Evolutionary conservation across 2,329 filamentous ascomycete species (phyloP), one percentile per base, ranked within the genome.

Genomic region (Epichloe hybrida): DNA sequence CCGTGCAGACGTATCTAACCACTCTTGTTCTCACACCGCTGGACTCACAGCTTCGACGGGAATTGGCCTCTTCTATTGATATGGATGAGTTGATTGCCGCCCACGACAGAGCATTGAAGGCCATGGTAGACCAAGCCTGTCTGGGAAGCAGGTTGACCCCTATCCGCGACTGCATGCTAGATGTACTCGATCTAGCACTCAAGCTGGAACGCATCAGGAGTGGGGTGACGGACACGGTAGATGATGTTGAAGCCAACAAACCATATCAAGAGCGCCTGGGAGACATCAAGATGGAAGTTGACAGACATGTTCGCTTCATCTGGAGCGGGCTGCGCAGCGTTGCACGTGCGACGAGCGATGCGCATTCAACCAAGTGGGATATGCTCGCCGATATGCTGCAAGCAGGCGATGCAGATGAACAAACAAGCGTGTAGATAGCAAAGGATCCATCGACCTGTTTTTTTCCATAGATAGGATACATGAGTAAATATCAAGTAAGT

Each of bases 331-430:
- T 96, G 55, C 79, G 83, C 50, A 84, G 84, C 9, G 79, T 93
- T 9, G 83, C 87, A 47, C 77, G 89, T 58, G 85, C 83, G 36
- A 83, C 85, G 46, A 80, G 80, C 27, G 81, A 87, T 50, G 62
- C 66, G 13, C 69, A 72, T 40, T 67, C 74, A 60, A 61, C 77
- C 35, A 79, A 83, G 62, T 91, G 89, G 85, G 87, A 93, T 65
- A 80, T 85, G 53, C 64, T 95, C 53, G 88, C 86, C 0, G 88
- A 95, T 64, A 86, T 84, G 71, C 66, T 95, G 43, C 84, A 90
- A 58, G 73, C 73, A 60, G 66, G 65, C 3, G 59, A 57, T 9
- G 55, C 55, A 36, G 58, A 60, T 17, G 34, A 17, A 21, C 31
- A 48, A 12, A 12, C 17, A 21, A 27, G 20, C 15, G 17, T 20